Percentiles rank a stretch among this genome's conserved stretches.
Evolutionary conservation across 306 rosid genomes (phyloP).

Genomic region (Trifolium repens): DNA sequence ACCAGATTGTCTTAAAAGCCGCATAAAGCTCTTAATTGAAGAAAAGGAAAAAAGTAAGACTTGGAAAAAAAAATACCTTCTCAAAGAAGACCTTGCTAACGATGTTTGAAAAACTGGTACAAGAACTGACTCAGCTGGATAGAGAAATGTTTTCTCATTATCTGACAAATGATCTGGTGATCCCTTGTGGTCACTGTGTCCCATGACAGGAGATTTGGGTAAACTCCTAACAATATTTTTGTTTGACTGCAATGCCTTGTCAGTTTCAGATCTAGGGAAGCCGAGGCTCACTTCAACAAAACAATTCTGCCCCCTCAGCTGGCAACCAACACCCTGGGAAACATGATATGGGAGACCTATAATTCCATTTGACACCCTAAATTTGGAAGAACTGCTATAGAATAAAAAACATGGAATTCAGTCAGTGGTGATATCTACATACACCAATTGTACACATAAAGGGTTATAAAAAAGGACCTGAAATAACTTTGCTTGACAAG

Average conservation of each 20-base stretch:
- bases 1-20: slow-evolving; percentile 22
- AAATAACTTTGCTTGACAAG: slow-evolving; percentile 84
- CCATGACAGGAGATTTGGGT: slow-evolving; percentile 57
- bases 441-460: slow-evolving; percentile 31
- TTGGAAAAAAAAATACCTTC: slow-evolving; percentile 58
- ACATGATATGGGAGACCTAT: slow-evolving; percentile 78
- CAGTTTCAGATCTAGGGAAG: slow-evolving; percentile 67
- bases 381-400: slow-evolving; percentile 70
- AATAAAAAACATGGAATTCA: slow-evolving; percentile 29
- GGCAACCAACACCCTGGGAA: slow-evolving; percentile 86
- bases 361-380: slow-evolving; percentile 72
- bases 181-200: slow-evolving; percentile 77
- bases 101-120: slow-evolving; percentile 83
- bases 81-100: slow-evolving; percentile 79
- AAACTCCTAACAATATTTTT: slow-evolving; percentile 52
- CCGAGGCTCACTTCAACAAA: slow-evolving; percentile 93
- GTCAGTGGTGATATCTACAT: slow-evolving; percentile 31
- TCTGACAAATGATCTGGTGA: slow-evolving; percentile 54
- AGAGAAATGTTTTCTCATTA: slow-evolving; percentile 77
- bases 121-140: slow-evolving; percentile 92
- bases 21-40: slow-evolving; percentile 23
- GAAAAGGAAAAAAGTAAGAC: slow-evolving; percentile 26
- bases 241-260: slow-evolving; percentile 54
- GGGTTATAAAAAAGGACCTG: slow-evolving; percentile 57
- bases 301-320: slow-evolving; percentile 81